phyloP scores from a whole-genome alignment of 1,139 yeast species.

The Arxiozyma bovina region DNA sequence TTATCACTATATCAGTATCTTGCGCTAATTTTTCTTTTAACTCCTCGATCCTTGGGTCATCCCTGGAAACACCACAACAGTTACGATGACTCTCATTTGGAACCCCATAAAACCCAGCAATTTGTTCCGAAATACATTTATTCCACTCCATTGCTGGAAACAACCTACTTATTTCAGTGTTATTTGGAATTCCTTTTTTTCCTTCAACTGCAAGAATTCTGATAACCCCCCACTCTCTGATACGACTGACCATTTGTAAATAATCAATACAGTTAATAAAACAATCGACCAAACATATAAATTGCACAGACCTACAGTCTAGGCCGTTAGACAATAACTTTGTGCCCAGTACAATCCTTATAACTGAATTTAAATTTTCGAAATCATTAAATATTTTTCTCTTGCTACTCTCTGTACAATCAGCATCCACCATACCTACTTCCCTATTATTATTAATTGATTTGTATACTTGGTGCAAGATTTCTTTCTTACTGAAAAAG shows the following conservation, averaged over 20 bases:
- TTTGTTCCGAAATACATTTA: too few species aligned
- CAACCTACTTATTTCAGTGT: too few species aligned
- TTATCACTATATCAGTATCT: too few species aligned
- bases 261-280: background rate
- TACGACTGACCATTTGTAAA: background rate
- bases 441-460: background rate
- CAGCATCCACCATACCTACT: background rate
- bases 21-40: too few species aligned
- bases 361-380: background rate
- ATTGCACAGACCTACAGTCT: background rate
- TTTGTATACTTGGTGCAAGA: background rate
- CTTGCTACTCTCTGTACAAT: background rate
- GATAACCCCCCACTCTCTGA: background rate
- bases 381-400: background rate
- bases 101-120: too few species aligned
- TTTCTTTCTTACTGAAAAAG: background rate
- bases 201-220: background rate
- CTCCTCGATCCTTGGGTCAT: too few species aligned
- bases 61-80: too few species aligned
- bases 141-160: too few species aligned
- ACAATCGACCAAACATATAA: background rate
- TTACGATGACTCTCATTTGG: too few species aligned
- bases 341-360: background rate
- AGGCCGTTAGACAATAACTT: background rate
- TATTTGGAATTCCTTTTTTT: too few species aligned